phyloP scores from a whole-genome alignment of 2,329 filamentous ascomycete species.

The Leptographium procerum region DNA sequence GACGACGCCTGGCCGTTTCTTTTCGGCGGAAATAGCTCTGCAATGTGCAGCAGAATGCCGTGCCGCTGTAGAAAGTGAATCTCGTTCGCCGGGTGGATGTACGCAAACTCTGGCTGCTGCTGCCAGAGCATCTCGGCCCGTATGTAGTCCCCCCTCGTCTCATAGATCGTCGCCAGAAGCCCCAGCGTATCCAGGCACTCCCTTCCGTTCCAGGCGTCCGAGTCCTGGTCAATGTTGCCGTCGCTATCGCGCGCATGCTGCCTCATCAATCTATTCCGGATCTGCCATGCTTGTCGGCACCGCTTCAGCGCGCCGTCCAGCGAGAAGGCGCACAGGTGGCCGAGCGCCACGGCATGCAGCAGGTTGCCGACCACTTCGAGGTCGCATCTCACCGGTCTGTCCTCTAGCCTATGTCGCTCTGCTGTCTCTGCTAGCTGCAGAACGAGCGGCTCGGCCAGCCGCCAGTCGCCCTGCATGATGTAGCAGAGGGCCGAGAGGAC shows the following conservation, averaged over 20 bases:
- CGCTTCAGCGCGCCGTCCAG: background rate
- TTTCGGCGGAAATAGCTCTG: background rate
- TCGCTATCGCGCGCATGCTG: too few relatives aligned
- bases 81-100: background rate
- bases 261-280: background rate
- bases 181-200: background rate
- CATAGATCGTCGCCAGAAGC: background rate
- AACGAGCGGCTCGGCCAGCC: background rate
- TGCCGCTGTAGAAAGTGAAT: background rate
- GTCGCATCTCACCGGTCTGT: too few relatives aligned
- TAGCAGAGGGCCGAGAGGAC: background rate
- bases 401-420: too few relatives aligned
- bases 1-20: background rate
- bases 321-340: background rate
- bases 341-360: background rate
- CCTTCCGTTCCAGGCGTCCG: background rate
- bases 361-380: background rate
- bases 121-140: background rate
- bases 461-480: background rate
- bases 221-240: background rate
- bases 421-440: background rate
- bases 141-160: background rate
- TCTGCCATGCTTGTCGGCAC: background rate
- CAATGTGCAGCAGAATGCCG: background rate
- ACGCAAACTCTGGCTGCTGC: background rate